Evolutionary conservation across 1,284 basidiomycete genomes (phyloP).

Genomic region (Cryptococcus wingfieldii): DNA sequence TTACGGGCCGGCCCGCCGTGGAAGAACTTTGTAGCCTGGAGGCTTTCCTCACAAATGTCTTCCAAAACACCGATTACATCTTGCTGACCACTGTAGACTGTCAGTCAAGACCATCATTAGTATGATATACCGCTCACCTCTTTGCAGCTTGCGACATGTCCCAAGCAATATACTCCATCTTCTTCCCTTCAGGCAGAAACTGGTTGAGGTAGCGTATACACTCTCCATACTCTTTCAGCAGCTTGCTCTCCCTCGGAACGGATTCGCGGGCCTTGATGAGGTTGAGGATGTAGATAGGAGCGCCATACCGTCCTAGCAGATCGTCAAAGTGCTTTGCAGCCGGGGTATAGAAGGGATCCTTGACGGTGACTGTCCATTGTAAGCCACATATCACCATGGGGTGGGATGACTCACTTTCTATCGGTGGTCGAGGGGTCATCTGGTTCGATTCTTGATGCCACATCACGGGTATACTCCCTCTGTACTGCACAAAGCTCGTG

Average conservation of each 20-base stretch:
- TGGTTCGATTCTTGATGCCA: conserved; percentile 93
- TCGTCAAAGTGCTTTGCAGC: conserved; percentile 92
- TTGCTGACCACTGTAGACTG: conserved; percentile 69
- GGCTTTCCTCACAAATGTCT: conserved; percentile 89
- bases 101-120: neutral
- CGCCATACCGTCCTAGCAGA: conserved; percentile 83
- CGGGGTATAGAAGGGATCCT: conserved; percentile 92
- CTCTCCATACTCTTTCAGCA: conserved; percentile 85
- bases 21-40: conserved; percentile 90
- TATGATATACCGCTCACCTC: conserved; percentile 24
- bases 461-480: conserved; percentile 91
- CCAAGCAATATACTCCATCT: conserved; percentile 90
- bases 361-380: conserved; percentile 67
- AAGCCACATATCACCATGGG: neutral
- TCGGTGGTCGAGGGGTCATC: conserved; percentile 88
- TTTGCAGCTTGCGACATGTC: conserved; percentile 93
- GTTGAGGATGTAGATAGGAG: conserved; percentile 90
- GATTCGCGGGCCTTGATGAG: conserved; percentile 75
- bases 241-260: conserved; percentile 86
- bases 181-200: conserved; percentile 79
- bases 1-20: conserved; percentile 56
- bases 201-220: conserved; percentile 94
- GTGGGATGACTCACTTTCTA: conserved; percentile 67
- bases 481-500: conserved; percentile 93
- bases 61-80: conserved; percentile 95